Conservation (phyloP, 495 filamentous ascomycete species). For the Thozetella sp. region DNA sequence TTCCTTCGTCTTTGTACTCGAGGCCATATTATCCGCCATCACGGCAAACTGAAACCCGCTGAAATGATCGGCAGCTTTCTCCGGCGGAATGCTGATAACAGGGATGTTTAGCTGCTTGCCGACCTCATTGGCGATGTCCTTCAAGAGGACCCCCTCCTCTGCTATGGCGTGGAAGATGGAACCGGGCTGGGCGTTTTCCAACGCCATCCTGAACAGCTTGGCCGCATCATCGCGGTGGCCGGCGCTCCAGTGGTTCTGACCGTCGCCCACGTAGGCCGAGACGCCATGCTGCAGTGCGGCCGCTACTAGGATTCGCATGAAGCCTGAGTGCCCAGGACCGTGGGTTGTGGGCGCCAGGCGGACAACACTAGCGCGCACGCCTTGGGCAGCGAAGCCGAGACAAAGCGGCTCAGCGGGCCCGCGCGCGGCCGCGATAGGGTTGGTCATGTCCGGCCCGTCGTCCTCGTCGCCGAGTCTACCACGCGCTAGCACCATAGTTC, state of each 20-base stretch:
- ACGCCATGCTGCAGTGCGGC: neutral
- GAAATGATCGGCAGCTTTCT: neutral
- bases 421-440: neutral
- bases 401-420: neutral
- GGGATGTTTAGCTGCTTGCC: conserved; percentile 16
- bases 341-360: neutral
- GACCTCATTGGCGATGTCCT: conserved; percentile 40
- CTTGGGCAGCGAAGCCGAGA: neutral
- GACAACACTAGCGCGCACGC: neutral
- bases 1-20: conserved; percentile 40
- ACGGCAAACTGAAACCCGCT: conserved; percentile 6
- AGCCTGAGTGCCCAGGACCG: neutral
- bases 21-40: conserved; percentile 32
- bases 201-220: conserved; percentile 32
- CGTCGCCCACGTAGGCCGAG: neutral
- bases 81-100: neutral
- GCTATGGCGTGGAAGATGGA: conserved; percentile 39
- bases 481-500: conserved; percentile 33
- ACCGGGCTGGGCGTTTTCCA: conserved; percentile 42
- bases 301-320: neutral
- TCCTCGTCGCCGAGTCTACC: conserved; percentile 37
- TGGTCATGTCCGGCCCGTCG: neutral
- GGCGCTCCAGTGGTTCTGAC: neutral
- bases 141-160: conserved; percentile 35
- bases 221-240: conserved; percentile 5